Base-by-base conservation (phyloP, 2,329 filamentous ascomycete genomes). In the Zymoseptoria pseudotritici region DNA sequence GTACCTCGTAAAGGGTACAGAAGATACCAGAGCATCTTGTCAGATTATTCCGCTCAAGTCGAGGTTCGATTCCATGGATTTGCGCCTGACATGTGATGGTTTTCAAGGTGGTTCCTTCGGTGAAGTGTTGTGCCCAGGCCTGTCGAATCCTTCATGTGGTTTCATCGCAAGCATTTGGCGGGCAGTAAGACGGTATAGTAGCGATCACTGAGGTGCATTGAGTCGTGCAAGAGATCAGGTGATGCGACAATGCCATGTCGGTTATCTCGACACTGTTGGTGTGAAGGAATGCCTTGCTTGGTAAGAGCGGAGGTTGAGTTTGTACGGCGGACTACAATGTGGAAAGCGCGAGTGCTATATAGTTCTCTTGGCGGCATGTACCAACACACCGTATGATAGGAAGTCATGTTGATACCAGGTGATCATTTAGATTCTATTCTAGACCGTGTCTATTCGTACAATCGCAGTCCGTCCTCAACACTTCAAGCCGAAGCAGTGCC, bases 1-100 rank as follows among this genome's bases (percentile, higher is more conserved):
- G 88, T 91, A 78, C 88, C 87, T 82, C 88, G 82, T 67, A 91
- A 79, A 71, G 88, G 88, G 77, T 88, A 91, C 66, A 91, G 78
- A 56, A 91, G 76, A 60, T 73, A 74, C 73, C 73, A 75, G 26
- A 74, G 65, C 73, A 75, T 75, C n/a, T 60, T 63, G 21, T 57
- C 49, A 20, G 49, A n/a, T 49, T 46, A 50, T 50, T 42, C 50
- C 52, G 26, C 31, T 24, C 36, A 46, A 46, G 11, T 2, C 36
- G 36, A 42, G 36, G 36, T 4, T 42, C 11, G 4, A 17, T 42
- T 42, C 36, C 11, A 17, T 17, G 36, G 36, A 6, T 42, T 3
- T 42, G 36, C 36, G 11, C 17, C 13, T n/a, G 17, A 46, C 36
- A n/a, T 46, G 13, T 17, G 36, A 46, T n/a, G 13, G 11, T 4